Percentiles rank a stretch among this genome's conserved stretches.
phyloP scores from a whole-genome alignment of 106 monocot genomes.

The Dendrobium chrysotoxum region DNA sequence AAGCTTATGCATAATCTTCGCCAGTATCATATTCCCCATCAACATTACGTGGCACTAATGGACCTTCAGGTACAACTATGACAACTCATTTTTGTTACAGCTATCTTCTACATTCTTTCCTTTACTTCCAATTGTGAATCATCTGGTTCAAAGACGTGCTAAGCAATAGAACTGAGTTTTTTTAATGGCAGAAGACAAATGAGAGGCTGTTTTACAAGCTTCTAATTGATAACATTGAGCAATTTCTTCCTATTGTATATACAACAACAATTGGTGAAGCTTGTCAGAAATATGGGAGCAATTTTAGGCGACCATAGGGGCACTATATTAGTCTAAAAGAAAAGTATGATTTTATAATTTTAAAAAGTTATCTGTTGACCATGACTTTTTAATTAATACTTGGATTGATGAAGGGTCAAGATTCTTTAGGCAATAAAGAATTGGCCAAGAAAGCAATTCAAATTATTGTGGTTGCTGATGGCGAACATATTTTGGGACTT shows the following conservation, averaged over 20 bases:
- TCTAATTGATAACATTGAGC: conserved; percentile 29
- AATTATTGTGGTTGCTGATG: conserved; percentile 92
- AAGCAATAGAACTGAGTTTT: not conserved
- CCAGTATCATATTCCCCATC: conserved; percentile 66
- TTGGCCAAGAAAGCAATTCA: conserved; percentile 86
- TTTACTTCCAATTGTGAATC: not conserved
- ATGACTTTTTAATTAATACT: not conserved
- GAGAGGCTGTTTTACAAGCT: conserved; percentile 43
- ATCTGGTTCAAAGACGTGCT: not conserved
- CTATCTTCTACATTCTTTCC: not conserved
- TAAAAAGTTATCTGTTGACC: no score
- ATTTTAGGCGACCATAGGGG: conserved; percentile 36
- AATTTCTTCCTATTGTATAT: conserved; percentile 40
- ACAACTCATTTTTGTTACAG: not conserved
- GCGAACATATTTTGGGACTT: conserved; percentile 91
- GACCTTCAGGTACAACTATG: conserved; percentile 59
- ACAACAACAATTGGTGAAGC: conserved; percentile 48
- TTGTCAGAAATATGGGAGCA: conserved; percentile 41
- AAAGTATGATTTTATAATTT: conserved; percentile 15
- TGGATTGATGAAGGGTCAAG: conserved; percentile 55
- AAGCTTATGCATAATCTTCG: conserved; percentile 77
- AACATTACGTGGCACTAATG: conserved; percentile 83
- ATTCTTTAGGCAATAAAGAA: conserved; percentile 80
- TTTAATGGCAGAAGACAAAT: conserved; percentile 34
- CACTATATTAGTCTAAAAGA: conserved; percentile 39